phyloP scores from a whole-genome alignment of 805 yeast species.

The Sugiyamaella marilandica region DNA sequence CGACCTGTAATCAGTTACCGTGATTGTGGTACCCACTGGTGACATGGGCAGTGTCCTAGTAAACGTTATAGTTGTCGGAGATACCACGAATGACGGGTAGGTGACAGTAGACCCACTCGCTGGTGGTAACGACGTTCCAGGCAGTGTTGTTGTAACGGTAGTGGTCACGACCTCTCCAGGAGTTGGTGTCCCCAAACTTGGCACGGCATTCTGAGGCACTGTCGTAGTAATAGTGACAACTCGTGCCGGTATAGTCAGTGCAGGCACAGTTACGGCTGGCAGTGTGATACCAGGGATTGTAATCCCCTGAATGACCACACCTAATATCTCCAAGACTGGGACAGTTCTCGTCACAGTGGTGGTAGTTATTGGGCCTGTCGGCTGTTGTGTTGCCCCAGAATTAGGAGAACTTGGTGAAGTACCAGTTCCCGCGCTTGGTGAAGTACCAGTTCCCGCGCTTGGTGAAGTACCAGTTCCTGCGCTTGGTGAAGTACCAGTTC shows the following conservation, averaged over 20 bases:
- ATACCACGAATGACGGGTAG: constrained; percentile 1
- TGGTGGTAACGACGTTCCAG: not conserved
- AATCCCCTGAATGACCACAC: constrained; percentile 17
- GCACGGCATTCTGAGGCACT: not conserved
- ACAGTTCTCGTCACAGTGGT: constrained; percentile 9
- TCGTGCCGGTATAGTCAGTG: constrained; percentile 3
- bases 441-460: not conserved
- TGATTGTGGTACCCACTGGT: not conserved
- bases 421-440: not conserved
- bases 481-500: too few relatives aligned
- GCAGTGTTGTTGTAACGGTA: not conserved
- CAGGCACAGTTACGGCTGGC: constrained; percentile 14
- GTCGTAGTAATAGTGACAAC: constrained; percentile 3
- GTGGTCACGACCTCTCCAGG: not conserved
- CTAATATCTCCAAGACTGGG: constrained; percentile 21
- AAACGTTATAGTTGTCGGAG: not conserved
- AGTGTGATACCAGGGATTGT: constrained; percentile 15
- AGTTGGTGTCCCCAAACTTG: constrained; percentile 4
- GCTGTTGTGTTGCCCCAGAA: too few relatives aligned
- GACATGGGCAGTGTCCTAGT: not conserved
- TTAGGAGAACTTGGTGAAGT: too few relatives aligned
- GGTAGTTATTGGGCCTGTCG: too few relatives aligned
- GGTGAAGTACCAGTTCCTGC: not conserved
- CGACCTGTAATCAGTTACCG: not conserved
- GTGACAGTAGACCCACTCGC: not conserved